Base-by-base conservation (phyloP, 345 rosid species). In the Linum trigynum region DNA sequence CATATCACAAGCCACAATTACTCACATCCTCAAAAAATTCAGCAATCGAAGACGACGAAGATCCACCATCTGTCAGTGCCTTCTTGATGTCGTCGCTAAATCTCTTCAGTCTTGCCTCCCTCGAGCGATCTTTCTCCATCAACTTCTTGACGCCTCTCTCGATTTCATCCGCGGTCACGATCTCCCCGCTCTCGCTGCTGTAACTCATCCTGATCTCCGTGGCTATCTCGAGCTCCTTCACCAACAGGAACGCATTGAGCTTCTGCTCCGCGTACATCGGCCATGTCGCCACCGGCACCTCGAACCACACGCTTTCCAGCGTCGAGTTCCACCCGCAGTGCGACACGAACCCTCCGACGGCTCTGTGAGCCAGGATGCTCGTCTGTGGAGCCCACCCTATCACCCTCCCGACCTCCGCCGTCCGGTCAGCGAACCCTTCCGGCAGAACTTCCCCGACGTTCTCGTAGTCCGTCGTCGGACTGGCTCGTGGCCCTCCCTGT, bases 381-480 rank as follows among this genome's bases (percentile, higher is more conserved):
- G 39, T 43, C n/a, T 70, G 73, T 11, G 73, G 73, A 0, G 73
- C 73, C 73, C 73, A 70, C 6, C 64, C 73, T 3, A 70, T 70
- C 0, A 70, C 3, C 48, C 48, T 70, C 5, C 73, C 73, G 23
- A 45, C 45, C 23, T 1, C 43, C 16, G 32, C 63, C 37, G 68
- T 70, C 5, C 68, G 59, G 48, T 70, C 56, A 5, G 64, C 10
- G 37, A 23, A 23, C 32, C 32, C 32, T 23, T 23, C 32, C 32
- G 32, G 32, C 32, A 23, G 32, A 23, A 23, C 56, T 35, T 63
- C 62, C 17, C 42, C 40, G 0, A 16, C 14, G 63, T 57, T 55
- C 5, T 38, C 9, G 53, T 69, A 55, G 7, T 62, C 56, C 40
- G 37, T n/a, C n/a, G n/a, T 0, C 1, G 72, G 62, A 23, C 0